These are phyloP conservation scores for Terfezia claveryi DNA, from an alignment of 495 filamentous ascomycete genomes.

Conservation along the genomic window DNA sequence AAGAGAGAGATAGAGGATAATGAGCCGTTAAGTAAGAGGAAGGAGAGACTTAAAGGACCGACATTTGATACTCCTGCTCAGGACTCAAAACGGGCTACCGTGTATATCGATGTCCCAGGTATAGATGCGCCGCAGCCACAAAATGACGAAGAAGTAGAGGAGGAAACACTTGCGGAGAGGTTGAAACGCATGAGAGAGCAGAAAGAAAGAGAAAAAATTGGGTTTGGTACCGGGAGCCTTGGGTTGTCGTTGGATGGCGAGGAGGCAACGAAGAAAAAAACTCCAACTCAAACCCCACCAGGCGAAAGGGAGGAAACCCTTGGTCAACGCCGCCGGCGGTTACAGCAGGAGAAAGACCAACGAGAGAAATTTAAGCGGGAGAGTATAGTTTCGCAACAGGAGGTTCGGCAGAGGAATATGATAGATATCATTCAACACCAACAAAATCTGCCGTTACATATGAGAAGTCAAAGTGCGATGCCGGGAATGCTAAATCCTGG, in stretches of 20 bases:
- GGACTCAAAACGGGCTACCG: constrained; percentile 10
- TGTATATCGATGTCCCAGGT: constrained; percentile 18
- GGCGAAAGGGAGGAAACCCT: constrained; percentile 65
- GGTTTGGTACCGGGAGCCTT: constrained; percentile 50
- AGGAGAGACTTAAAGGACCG: constrained; percentile 2
- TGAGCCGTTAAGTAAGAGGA: constrained; percentile 59
- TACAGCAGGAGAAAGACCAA: constrained; percentile 50
- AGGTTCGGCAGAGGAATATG: constrained; percentile 36
- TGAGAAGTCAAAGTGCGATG: constrained; percentile 9
- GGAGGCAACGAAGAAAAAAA: constrained; percentile 13
- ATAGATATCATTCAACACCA: constrained; percentile 38
- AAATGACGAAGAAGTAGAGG: constrained; percentile 35
- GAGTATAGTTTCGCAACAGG: constrained; percentile 15
- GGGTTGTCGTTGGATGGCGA: constrained; percentile 41
- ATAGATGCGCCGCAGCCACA: constrained; percentile 14
- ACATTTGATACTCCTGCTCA: constrained; percentile 2
- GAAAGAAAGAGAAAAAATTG: constrained; percentile 19
- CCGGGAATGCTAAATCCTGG: constrained; percentile 4
- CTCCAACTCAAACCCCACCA: constrained; percentile 14
- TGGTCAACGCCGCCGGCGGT: constrained; percentile 57
- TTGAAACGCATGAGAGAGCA: constrained; percentile 42
- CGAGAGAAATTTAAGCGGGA: constrained; percentile 23
- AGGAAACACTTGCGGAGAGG: constrained; percentile 60
- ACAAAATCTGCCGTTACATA: constrained; percentile 16
- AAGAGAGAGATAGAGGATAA: constrained; percentile 69